Conservation (phyloP, 1,284 basidiomycete species). For the Mycena sp. region DNA sequence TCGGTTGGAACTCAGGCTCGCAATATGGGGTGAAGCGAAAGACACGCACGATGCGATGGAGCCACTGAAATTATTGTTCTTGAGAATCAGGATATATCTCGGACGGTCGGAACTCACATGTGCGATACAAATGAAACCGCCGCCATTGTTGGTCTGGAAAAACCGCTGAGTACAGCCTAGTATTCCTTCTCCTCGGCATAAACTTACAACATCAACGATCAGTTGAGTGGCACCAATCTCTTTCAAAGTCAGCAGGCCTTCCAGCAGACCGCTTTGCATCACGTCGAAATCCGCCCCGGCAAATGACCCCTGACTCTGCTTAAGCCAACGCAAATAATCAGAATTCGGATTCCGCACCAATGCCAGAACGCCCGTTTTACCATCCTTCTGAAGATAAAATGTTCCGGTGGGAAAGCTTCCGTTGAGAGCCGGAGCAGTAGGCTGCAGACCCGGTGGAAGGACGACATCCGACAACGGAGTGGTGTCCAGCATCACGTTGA, state of each 20-base stretch:
- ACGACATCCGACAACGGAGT: conserved; percentile 58
- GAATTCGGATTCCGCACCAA: conserved; percentile 63
- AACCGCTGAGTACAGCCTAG: not conserved
- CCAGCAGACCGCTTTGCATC: conserved; percentile 53
- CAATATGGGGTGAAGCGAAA: not conserved
- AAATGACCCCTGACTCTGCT: conserved; percentile 22
- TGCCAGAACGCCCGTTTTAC: conserved; percentile 65
- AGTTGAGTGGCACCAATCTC: conserved; percentile 61
- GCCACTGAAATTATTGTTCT: conserved; percentile 54
- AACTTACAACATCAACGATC: conserved; percentile 66
- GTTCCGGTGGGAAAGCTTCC: conserved; percentile 62
- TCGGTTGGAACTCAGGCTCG: not conserved
- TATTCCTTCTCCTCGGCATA: conserved; percentile 3
- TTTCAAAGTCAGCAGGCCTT: conserved; percentile 61
- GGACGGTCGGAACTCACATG: conserved; percentile 53
- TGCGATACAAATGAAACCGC: conserved; percentile 70
- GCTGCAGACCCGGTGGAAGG: conserved; percentile 60
- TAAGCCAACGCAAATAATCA: conserved; percentile 49
- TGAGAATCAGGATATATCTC: not conserved
- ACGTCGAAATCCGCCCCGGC: conserved; percentile 21
- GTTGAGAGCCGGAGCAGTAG: conserved; percentile 51
- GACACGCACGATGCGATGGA: conserved; percentile 65
- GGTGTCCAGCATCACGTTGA: conserved; percentile 64
- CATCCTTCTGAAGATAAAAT: conserved; percentile 63
- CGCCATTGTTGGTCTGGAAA: conserved; percentile 67